These are phyloP conservation scores for Ormosia emarginata DNA, from an alignment of 306 rosid species.

Conservation along the genomic window DNA sequence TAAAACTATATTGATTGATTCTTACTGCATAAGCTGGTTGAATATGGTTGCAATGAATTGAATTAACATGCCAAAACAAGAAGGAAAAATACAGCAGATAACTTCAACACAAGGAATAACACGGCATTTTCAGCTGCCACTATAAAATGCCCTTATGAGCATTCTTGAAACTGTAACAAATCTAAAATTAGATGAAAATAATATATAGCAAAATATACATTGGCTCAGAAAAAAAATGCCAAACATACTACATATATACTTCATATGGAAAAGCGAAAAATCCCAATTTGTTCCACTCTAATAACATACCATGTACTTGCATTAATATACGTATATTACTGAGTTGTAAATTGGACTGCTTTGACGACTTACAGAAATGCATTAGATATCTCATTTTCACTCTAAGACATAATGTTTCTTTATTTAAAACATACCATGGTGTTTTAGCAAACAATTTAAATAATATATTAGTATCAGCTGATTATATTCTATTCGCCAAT, in stretches of 20 bases:
- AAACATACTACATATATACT: not conserved
- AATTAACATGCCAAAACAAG: slow-evolving; percentile 7
- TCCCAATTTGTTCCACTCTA: not conserved
- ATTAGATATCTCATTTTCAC: not conserved
- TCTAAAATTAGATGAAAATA: not conserved
- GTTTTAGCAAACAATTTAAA: not conserved
- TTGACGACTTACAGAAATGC: not conserved
- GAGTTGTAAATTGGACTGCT: not conserved
- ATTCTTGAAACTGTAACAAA: not conserved
- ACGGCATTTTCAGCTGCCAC: not conserved
- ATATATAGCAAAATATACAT: not conserved
- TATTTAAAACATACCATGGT: not conserved
- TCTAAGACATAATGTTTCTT: not conserved
- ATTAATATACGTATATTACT: not conserved
- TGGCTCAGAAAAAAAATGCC: not conserved
- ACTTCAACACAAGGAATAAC: not conserved
- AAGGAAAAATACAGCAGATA: not conserved
- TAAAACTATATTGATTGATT: not conserved
- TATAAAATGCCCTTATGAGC: not conserved
- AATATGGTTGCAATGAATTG: not conserved
- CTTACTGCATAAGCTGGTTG: not conserved
- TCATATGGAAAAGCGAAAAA: not conserved
- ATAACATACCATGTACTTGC: not conserved
- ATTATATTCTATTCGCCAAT: not conserved
- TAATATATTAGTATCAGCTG: not conserved